Percentiles rank a stretch among this genome's conserved stretches.
These are phyloP conservation scores for Sclerotinia sclerotiorum DNA, from an alignment of 2,329 filamentous ascomycete genomes.

Conservation along the genomic window DNA sequence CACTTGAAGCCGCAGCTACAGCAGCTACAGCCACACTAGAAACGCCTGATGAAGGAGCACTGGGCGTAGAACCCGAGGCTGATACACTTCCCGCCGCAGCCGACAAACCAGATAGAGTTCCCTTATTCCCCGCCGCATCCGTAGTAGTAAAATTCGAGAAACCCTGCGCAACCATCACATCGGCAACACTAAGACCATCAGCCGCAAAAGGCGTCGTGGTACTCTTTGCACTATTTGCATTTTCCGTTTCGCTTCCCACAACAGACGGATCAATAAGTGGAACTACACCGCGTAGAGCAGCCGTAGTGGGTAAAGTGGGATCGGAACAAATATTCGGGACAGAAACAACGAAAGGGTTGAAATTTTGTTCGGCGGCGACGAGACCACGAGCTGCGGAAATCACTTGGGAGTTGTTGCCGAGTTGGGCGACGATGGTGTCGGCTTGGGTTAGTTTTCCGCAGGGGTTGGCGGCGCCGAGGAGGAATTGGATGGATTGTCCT, in stretches of 20 bases:
- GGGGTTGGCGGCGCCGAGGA: constrained; percentile 64
- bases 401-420: constrained; percentile 59
- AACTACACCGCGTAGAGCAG: constrained; percentile 62
- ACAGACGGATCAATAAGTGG: constrained; percentile 67
- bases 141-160: constrained; percentile 59
- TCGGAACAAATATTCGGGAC: constrained; percentile 65
- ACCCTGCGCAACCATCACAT: constrained; percentile 61
- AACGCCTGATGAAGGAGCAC: background rate
- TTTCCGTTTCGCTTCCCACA: constrained; percentile 55
- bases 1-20: constrained; percentile 24
- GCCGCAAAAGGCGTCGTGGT: constrained; percentile 56
- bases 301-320: constrained; percentile 59
- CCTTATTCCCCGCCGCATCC: constrained; percentile 42
- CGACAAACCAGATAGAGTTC: constrained; percentile 37
- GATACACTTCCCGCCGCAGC: constrained; percentile 23
- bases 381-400: constrained; percentile 61
- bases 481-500: constrained; percentile 59
- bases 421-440: constrained; percentile 61
- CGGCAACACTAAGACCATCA: constrained; percentile 62
- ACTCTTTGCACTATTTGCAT: constrained; percentile 57
- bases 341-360: constrained; percentile 63
- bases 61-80: background rate
- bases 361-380: constrained; percentile 70
- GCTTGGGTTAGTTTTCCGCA: constrained; percentile 65
- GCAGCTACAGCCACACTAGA: constrained; percentile 25